Evolutionary conservation across 2,329 filamentous ascomycete genomes (phyloP), one percentile per base, ranked within the genome.

Genomic region (Pseudopyricularia cyperi): DNA sequence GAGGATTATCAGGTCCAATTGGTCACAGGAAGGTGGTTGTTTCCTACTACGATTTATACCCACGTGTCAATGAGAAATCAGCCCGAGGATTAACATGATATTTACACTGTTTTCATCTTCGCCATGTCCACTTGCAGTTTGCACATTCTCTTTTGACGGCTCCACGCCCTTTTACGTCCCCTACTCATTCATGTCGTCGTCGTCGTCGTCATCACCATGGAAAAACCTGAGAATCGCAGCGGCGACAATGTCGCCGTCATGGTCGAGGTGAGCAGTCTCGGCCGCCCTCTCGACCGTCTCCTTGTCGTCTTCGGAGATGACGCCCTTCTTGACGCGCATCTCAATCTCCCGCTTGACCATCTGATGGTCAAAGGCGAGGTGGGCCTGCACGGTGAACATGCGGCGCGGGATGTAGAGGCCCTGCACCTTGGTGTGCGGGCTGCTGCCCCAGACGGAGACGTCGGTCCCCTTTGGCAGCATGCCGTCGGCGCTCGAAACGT

Each of bases 321-420:
- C 82, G 22, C 71, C 71, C 46, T 71, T 68, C 42, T 79, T 68
- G 54, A 83, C 71, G 55, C 86, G 71, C 58, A 73, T 70, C 56
- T 75, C 70, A 49, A 89, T 68, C 52, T 90, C 66, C 55, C 84
- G 75, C 48, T 68, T 72, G 51, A 88, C 77, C 62, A 90, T 88
- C 28, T 80, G 76, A 57, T 77, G 72, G 22, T 75, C 82, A 62
- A 89, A 90, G 54, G 89, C 87, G 1, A 89, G 79, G 62, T 93
- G 87, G 0, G 86, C 87, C 67, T 93, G 87, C 2, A 89, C 75
- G 0, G 85, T 83, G 53, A 93, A 82, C 19, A 89, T 67, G 22
- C 75, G 72, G 46, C 76, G 71, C 12, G 76, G 72, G 34, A 75
- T 68, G 62, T 90, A 91, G 72, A 91, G 80, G 24, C 83, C 85